Evolutionary conservation across 306 rosid genomes (phyloP).

Genomic region (Vicia faba): DNA sequence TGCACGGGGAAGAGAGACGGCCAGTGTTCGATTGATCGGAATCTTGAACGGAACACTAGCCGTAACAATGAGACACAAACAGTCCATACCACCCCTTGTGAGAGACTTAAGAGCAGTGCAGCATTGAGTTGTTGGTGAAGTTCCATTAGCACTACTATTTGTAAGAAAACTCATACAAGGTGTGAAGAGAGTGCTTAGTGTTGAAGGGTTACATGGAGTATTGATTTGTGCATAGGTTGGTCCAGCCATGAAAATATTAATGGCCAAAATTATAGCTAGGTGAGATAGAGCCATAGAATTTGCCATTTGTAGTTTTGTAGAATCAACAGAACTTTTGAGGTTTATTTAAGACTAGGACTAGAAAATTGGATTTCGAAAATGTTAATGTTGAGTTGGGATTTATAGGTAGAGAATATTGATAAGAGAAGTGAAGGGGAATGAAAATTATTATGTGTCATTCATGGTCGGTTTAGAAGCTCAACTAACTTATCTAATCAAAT

Average conservation of each 20-base stretch:
- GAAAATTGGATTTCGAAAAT: constrained; percentile 22
- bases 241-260: constrained; percentile 40
- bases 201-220: constrained; percentile 62
- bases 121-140: constrained; percentile 62
- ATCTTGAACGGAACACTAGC: constrained; percentile 61
- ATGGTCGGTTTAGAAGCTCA: constrained; percentile 77
- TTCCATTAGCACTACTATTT: constrained; percentile 57
- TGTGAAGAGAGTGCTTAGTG: constrained; percentile 53
- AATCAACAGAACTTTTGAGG: constrained; percentile 19
- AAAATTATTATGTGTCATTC: constrained; percentile 25
- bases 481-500: constrained; percentile 56
- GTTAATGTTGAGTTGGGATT: constrained; percentile 44
- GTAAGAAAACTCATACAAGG: constrained; percentile 69
- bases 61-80: constrained; percentile 63
- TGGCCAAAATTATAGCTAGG: constrained; percentile 34
- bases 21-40: constrained; percentile 66
- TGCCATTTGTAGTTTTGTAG: constrained; percentile 39
- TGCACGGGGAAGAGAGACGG: constrained; percentile 83
- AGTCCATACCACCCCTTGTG: constrained; percentile 56
- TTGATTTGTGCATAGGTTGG: constrained; percentile 51
- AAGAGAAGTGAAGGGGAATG: constrained; percentile 25
- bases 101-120: constrained; percentile 61
- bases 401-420: constrained; percentile 46
- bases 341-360: neutral
- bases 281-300: constrained; percentile 8